phyloP scores from a whole-genome alignment of 2,329 filamentous ascomycete genomes.

The Fonsecaea pedrosoi region DNA sequence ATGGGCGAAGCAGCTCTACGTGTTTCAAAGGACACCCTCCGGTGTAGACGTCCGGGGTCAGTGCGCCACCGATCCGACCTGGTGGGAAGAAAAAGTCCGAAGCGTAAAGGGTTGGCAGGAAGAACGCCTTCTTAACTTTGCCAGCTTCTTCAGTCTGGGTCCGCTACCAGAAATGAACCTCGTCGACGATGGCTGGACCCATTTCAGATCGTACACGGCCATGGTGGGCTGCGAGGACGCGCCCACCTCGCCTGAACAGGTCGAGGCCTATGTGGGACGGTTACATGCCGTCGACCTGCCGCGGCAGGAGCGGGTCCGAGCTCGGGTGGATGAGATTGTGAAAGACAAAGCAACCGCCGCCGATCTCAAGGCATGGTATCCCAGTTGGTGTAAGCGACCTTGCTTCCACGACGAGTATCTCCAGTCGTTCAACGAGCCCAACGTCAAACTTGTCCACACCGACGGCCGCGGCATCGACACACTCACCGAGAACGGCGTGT shows the following conservation, averaged over 20 bases:
- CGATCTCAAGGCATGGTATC: constrained; percentile 65
- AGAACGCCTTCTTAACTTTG: background rate
- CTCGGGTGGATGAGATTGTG: constrained; percentile 41
- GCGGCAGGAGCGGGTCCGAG: too few species aligned
- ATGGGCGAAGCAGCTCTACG: constrained; percentile 26
- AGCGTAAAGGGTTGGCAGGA: background rate
- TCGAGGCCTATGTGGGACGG: background rate
- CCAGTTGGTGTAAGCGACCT: constrained; percentile 68
- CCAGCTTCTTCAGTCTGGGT: background rate
- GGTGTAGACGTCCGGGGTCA: constrained; percentile 42
- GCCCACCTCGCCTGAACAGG: background rate
- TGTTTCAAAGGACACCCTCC: constrained; percentile 48
- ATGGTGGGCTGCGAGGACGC: background rate
- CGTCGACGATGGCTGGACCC: constrained; percentile 43
- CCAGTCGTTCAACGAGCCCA: constrained; percentile 62
- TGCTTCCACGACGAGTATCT: constrained; percentile 66
- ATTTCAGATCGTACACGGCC: background rate
- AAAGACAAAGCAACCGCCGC: constrained; percentile 59
- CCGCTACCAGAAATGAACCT: constrained; percentile 4
- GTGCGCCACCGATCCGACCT: constrained; percentile 18
- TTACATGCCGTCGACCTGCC: background rate
- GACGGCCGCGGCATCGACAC: constrained; percentile 59
- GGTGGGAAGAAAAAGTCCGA: background rate
- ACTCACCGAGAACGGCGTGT: constrained; percentile 55
- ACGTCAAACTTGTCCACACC: constrained; percentile 68